Base-by-base conservation (phyloP, 1,139 yeast genomes). In the Eremothecium sinecaudum region DNA sequence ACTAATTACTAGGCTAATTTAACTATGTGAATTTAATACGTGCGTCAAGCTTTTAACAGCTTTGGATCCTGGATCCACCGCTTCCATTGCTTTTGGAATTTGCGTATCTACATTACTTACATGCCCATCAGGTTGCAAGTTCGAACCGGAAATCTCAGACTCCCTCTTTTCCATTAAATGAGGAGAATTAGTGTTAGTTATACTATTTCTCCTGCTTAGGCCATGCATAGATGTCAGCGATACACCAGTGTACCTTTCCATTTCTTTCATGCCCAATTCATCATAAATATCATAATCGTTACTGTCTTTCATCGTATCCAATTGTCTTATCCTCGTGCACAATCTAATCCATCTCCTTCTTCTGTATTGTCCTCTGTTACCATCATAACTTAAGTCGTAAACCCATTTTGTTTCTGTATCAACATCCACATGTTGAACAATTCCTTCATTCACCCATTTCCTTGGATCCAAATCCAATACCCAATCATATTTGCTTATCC, bases 341-440 rank as follows among this genome's bases (percentile, higher is more conserved):
- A 49, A 47, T 31, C 73, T 52, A 1, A 65, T 56, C 79, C 79
- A 73, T 50, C 77, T 61, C 47, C 79, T 62, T 50, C 79, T 61
- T 46, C 79, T 59, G 47, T 59, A 70, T 31, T 44, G 41, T 2
- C 56, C 56, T 28, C 53, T 39, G 3, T 40, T 35, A 2, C 58
- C 55, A 16, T 43, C 47, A n/a, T 50, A 44, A 31, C 42, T 48
- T 10, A 56, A 53, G 53, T 80, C 92, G 52, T 80, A 80, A 13
- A 78, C 86, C 90, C 90, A 80, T 56, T 80, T 80, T 28, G 78
- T 79, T 36, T 74, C 83, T 23, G 69, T 63, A 54, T 79, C 87
- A 23, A 77, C 64, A 28, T 63, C 64, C 7, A 78, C 75, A 32
- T 73, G 56, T 41, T 73, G 80, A 19, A 59, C 50, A 28, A 79